Conservation (phyloP, 345 rosid species). For the Lepidium aucheri region DNA sequence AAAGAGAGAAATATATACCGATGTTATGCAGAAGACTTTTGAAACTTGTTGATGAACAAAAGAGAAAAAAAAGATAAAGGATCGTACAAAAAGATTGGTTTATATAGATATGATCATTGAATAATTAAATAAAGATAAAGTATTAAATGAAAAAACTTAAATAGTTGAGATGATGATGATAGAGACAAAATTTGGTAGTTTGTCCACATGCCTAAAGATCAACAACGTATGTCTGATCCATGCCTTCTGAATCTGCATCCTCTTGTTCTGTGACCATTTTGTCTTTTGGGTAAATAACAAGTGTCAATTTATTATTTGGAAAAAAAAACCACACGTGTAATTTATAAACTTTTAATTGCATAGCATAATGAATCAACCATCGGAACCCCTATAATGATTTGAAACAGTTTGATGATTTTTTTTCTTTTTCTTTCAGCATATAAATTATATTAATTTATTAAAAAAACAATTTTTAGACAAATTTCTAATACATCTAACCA, state of each 20-base stretch:
- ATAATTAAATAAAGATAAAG: background rate
- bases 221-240: constrained; percentile 12
- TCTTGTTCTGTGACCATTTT: constrained; percentile 14
- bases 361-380: background rate
- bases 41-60: constrained; percentile 3
- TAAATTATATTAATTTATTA: no score
- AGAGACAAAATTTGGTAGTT: constrained; percentile 10
- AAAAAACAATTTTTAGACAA: no score
- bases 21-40: background rate
- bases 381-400: background rate
- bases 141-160: background rate
- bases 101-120: constrained; percentile 10
- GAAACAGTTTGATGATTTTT: no score
- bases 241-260: constrained; percentile 14
- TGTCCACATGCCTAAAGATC: constrained; percentile 19
- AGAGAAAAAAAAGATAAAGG: constrained; percentile 1
- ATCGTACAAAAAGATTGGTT: background rate
- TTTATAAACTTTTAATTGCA: background rate
- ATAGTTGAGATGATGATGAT: background rate
- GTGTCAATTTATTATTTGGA: background rate
- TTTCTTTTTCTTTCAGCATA: no score
- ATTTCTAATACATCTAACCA: no score
- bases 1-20: background rate
- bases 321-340: constrained; percentile 2
- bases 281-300: background rate